These are phyloP conservation scores for Barnettozyma botsteinii DNA, from an alignment of 805 yeast species.

Conservation along the genomic window DNA sequence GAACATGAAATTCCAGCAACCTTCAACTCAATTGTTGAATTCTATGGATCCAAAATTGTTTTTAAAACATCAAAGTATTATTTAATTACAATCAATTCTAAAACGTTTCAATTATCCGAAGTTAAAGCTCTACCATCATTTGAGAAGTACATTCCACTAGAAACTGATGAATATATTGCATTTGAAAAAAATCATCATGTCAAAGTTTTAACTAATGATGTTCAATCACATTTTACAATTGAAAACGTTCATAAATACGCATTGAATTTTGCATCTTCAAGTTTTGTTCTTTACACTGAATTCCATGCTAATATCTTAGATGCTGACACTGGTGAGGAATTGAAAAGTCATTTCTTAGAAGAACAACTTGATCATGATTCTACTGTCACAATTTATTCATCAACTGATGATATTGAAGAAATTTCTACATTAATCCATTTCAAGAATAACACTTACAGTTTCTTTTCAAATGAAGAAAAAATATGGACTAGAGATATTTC, in stretches of 20 bases:
- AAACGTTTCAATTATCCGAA: constrained; percentile 10
- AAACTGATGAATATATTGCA: constrained; percentile 17
- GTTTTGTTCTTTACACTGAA: constrained; percentile 20
- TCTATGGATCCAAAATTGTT: constrained; percentile 23
- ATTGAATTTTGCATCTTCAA: constrained; percentile 13
- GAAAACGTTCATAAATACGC: constrained; percentile 20
- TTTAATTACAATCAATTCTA: constrained; percentile 10
- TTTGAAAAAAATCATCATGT: constrained; percentile 19
- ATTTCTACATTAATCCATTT: constrained; percentile 13
- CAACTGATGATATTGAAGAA: constrained; percentile 13
- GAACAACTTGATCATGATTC: constrained; percentile 7
- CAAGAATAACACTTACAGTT: constrained; percentile 10
- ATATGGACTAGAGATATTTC: constrained; percentile 43
- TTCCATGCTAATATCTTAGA: constrained; percentile 21
- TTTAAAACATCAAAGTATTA: constrained; percentile 8
- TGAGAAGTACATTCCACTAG: constrained; percentile 15
- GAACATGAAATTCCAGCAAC: constrained; percentile 9
- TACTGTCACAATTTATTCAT: not conserved
- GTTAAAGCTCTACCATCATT: constrained; percentile 6
- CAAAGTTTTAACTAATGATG: constrained; percentile 14
- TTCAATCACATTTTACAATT: constrained; percentile 15
- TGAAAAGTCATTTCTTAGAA: constrained; percentile 16
- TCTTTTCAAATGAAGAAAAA: constrained; percentile 9
- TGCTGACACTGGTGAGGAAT: constrained; percentile 22
- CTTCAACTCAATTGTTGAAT: constrained; percentile 17